phyloP scores from a whole-genome alignment of 768 basidiomycete species.

The Mycena olivaceomarginata region DNA sequence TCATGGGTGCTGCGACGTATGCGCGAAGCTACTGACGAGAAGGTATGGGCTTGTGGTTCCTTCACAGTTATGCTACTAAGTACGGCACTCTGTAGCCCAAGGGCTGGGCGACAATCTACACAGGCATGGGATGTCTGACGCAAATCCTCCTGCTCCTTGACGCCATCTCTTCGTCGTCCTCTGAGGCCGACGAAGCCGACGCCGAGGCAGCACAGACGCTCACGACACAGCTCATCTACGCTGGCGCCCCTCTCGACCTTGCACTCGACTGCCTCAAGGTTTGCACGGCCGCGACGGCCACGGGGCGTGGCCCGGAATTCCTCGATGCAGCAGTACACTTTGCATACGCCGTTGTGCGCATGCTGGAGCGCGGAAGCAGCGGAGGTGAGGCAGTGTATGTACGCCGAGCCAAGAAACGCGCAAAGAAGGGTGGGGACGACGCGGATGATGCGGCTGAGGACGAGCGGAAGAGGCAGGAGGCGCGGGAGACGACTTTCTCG shows the following conservation, averaged over 20 bases:
- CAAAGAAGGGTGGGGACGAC: constrained; percentile 69
- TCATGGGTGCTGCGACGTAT: constrained; percentile 94
- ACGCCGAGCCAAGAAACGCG: constrained; percentile 72
- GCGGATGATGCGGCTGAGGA: constrained; percentile 84
- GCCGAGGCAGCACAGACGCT: constrained; percentile 87
- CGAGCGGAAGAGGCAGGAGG: constrained; percentile 76
- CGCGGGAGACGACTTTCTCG: constrained; percentile 91
- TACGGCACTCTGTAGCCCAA: constrained; percentile 80
- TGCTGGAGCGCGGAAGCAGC: constrained; percentile 94
- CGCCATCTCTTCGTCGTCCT: constrained; percentile 71
- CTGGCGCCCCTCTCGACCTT: constrained; percentile 94
- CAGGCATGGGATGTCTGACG: constrained; percentile 95
- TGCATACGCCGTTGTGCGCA: constrained; percentile 88
- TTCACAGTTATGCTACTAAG: constrained; percentile 33
- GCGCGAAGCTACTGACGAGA: constrained; percentile 93
- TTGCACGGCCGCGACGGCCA: constrained; percentile 84
- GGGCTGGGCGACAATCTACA: constrained; percentile 95
- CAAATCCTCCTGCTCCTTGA: constrained; percentile 95
- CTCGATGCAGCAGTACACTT: constrained; percentile 92
- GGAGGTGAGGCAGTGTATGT: constrained; percentile 86
- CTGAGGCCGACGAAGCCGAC: constrained; percentile 38
- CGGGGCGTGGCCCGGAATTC: constrained; percentile 80
- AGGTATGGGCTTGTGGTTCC: constrained; percentile 68
- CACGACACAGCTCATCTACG: constrained; percentile 95
- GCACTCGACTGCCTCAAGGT: constrained; percentile 84